Base-by-base conservation (phyloP, 73 alveolate species). In the Paramecium caudatum region DNA sequence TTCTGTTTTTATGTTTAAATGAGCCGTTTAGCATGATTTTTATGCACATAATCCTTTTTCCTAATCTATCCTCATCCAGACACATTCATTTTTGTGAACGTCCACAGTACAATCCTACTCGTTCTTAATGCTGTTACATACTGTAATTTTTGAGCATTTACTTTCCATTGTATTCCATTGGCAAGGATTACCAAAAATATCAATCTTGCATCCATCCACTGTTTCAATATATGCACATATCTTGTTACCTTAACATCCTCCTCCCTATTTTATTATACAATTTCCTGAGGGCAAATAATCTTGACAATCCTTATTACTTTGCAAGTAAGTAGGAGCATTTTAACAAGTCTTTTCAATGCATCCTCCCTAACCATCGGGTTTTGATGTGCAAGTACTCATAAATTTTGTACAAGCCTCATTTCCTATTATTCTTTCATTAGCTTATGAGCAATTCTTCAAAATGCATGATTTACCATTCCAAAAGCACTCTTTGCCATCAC, bases 21-120 rank as follows among this genome's bases (percentile, higher is more conserved):
- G 80, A 6, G 88, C 88, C 21, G 62, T 74, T 13, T 37, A 32
- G 43, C 88, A 74, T 41, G 47, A 21, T 25, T 74, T 74, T 27
- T 8, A 37, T 34, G 43, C 65, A 39, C 88, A 74, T 43, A n/a
- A n/a, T n/a, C n/a, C n/a, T n/a, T n/a, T n/a, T n/a, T n/a, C n/a
- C n/a, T 37, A 21, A 17, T 23, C 43, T 19, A 9, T 27, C 19
- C 33, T 15, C 16, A 27, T 74, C 88, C 88, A 74, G 5, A 15
- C 68, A 45, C 88, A 74, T 74, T 6, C 47, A 16, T 9, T 0
- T 23, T 74, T 74, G 21, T 37, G 13, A 13, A 15, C 7, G 19
- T 37, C 68, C 10, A 19, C 43, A n/a, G 43, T 45, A 15, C 88
- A 74, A 55, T 55, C 45, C 32, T 23, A 5, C 45, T 55, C 23